Evolutionary conservation across 495 filamentous ascomycete species (phyloP).

Genomic region (Geoglossum glabrum): DNA sequence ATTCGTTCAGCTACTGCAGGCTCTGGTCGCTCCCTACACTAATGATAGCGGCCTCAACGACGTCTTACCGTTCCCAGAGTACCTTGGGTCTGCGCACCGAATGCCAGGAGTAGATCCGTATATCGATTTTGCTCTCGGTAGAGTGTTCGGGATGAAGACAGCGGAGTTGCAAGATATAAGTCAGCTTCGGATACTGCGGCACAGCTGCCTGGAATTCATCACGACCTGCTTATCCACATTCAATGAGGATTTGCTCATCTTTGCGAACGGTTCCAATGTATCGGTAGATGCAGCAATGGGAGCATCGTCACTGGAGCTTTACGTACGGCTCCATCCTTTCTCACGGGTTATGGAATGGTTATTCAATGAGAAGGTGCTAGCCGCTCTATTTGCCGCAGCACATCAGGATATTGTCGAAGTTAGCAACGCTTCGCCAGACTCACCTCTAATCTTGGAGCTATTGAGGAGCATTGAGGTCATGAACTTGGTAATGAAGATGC

Average conservation of each 20-base stretch:
- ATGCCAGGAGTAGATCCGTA: constrained; percentile 81
- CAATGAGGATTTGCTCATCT: constrained; percentile 74
- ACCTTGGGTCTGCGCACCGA: constrained; percentile 56
- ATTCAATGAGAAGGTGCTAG: constrained; percentile 78
- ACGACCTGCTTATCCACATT: constrained; percentile 56
- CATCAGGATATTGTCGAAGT: constrained; percentile 51
- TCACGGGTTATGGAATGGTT: constrained; percentile 90
- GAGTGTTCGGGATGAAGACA: constrained; percentile 43
- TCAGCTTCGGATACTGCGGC: constrained; percentile 49
- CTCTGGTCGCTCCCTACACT: constrained; percentile 40
- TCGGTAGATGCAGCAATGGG: constrained; percentile 51
- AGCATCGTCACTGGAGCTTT: constrained; percentile 47
- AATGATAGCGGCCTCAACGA: constrained; percentile 42
- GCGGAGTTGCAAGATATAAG: constrained; percentile 35
- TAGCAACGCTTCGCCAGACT: constrained; percentile 42
- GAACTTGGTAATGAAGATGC: constrained; percentile 58
- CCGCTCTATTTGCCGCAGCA: constrained; percentile 52
- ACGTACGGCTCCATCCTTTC: constrained; percentile 77
- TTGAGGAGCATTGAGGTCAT: constrained; percentile 61
- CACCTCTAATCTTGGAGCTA: constrained; percentile 53
- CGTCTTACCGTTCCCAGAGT: constrained; percentile 69
- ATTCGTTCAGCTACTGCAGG: constrained; percentile 52
- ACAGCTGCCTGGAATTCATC: constrained; percentile 63
- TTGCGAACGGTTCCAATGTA: constrained; percentile 54
- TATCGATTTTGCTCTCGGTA: constrained; percentile 68